A percentile compares a stretch with the other conserved stretches of the same genome.
These are phyloP conservation scores for Flaveria bidentis DNA, from an alignment of 129 eudicot genomes.

Conservation along the genomic window DNA sequence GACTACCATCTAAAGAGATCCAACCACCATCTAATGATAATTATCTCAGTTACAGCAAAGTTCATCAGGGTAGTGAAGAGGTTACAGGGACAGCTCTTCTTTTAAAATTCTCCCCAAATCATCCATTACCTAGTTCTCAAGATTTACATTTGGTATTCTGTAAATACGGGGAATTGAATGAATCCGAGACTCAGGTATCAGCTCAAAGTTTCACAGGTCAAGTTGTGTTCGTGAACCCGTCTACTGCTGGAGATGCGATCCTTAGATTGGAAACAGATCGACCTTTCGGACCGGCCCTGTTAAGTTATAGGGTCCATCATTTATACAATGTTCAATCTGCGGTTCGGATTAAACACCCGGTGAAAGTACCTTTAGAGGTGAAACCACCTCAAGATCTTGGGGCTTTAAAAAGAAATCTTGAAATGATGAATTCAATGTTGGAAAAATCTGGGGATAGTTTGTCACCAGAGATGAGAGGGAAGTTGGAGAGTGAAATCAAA, in stretches of 20 bases:
- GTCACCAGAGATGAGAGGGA: conserved; percentile 67
- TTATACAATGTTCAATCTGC: conserved; percentile 31
- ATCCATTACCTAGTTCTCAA: conserved; percentile 49
- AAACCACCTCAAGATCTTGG: conserved; percentile 47
- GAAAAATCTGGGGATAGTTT: conserved; percentile 67
- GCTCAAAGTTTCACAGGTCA: conserved; percentile 34
- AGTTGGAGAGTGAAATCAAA: conserved; percentile 67
- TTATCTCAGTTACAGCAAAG: conserved; percentile 18
- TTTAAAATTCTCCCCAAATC: conserved; percentile 44
- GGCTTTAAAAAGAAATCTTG: conserved; percentile 62
- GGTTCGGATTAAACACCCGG: conserved; percentile 20
- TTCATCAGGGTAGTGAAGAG: conserved; percentile 34
- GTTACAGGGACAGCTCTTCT: conserved; percentile 50
- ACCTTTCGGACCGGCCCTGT: conserved; percentile 56
- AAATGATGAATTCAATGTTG: conserved; percentile 75
- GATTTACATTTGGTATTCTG: conserved; percentile 43
- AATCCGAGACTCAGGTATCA: conserved; percentile 36
- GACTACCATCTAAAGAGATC: conserved; percentile 25
- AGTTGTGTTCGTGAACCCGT: conserved; percentile 44
- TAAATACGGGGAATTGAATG: conserved; percentile 53
- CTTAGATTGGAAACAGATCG: conserved; percentile 47
- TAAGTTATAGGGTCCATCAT: conserved; percentile 41
- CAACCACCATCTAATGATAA: conserved; percentile 29
- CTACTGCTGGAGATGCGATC: conserved; percentile 47
- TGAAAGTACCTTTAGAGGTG: conserved; percentile 13